Conservation (phyloP, 345 rosid genomes). For the Noccaea bulbosa region DNA sequence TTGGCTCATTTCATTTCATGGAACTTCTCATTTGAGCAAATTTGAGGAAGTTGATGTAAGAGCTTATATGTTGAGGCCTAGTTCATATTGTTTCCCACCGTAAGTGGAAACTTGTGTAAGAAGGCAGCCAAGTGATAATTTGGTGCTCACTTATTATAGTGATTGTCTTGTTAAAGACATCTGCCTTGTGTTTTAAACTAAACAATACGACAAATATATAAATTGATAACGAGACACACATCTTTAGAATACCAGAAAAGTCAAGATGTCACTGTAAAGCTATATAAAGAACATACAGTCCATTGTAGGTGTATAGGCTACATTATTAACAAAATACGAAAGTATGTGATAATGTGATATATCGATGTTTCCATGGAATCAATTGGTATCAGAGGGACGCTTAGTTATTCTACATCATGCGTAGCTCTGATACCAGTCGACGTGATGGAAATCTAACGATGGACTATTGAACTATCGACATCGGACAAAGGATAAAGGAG, state of each 20-base stretch:
- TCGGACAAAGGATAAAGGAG: not conserved
- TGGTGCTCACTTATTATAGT: slow-evolving; percentile 17
- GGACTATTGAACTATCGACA: not conserved
- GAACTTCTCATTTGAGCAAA: not conserved
- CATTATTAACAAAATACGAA: not conserved
- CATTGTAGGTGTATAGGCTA: not conserved
- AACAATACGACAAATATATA: no score
- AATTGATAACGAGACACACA: no score
- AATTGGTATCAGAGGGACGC: not conserved
- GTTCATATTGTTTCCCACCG: slow-evolving; percentile 23
- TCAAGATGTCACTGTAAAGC: no score
- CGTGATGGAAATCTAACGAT: not conserved
- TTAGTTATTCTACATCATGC: not conserved
- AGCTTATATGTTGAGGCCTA: slow-evolving; percentile 16
- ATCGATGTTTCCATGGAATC: not conserved
- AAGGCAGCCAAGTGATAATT: slow-evolving; percentile 18
- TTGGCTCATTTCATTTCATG: not conserved
- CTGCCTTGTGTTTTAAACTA: slow-evolving; percentile 6
- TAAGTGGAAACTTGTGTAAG: slow-evolving; percentile 22
- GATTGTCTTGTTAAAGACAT: not conserved
- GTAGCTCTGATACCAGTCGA: not conserved
- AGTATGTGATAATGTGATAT: no score
- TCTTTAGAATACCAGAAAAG: no score
- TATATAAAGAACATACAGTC: not conserved
- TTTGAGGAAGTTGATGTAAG: not conserved